Evolutionary conservation across 169 alveolate species (phyloP), one percentile per base, ranked within the genome.

Genomic region (Ichthyophthirius multifiliis): DNA sequence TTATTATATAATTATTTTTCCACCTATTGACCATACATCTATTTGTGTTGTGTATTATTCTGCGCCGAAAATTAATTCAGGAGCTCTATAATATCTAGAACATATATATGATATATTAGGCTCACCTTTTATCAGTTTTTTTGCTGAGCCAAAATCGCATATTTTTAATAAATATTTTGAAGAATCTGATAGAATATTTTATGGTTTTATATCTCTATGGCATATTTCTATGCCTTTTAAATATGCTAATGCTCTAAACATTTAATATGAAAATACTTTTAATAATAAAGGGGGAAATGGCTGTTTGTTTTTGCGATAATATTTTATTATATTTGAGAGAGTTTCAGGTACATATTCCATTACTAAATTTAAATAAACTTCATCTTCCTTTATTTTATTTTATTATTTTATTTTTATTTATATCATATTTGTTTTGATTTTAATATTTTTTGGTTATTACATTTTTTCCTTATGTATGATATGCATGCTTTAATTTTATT

Each of bases 181-280:
- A 2, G 98, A 93, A 84, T 98, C 98, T 3, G 98, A 98, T 20
- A 98, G 95, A 48, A 98, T 89, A 88, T 98, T 98, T 90, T 98
- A 99, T 16, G 99, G 99, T 81, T 98, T 98, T 77, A 98, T 96
- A 85, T 98, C 99, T 77, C 99, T 90, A 89, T 98, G 99, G 85
- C 99, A 97, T 43, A 98, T 94, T 12, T 98, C 98, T 48, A 95
- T 89, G 12, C 98, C 90, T 84, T 98, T 99, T 34, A 98, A 89
- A 84, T 97, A 98, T 31, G 98, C 99, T 65, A 98, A 90, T 27
- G 99, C 98, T 82, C 99, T 84, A 82, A 98, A 95, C 83, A 98
- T 84, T 84, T 98, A 98, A 85, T 97, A 98, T 35, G 99, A 93
- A 88, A 98, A 98, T 9, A 98, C 88, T 84, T 98, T 97, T 43